phyloP scores from a whole-genome alignment of 2,329 filamentous ascomycete genomes.

The Colletotrichum acutatum region DNA sequence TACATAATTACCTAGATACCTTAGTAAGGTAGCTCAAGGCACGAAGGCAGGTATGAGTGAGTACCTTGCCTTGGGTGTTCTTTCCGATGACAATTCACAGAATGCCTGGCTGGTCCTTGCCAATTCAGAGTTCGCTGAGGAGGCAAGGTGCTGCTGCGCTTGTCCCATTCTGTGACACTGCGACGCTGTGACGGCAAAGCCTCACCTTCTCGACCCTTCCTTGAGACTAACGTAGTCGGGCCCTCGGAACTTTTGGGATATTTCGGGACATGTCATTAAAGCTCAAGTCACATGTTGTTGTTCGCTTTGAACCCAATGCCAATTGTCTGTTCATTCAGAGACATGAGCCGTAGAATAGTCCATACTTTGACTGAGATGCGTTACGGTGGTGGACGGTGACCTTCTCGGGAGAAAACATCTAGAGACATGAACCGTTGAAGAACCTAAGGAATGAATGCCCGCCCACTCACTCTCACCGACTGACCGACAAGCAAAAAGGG shows the following conservation, averaged over 20 bases:
- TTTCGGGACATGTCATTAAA: constrained; percentile 30
- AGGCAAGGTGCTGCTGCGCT: constrained; percentile 16
- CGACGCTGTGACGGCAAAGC: constrained; percentile 31
- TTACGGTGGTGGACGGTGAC: not conserved
- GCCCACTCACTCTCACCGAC: not conserved
- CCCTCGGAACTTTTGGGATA: constrained; percentile 3
- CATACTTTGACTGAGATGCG: too few species aligned
- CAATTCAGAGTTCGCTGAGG: constrained; percentile 8
- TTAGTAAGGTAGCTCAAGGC: not conserved
- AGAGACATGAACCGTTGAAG: constrained; percentile 11
- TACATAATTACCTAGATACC: too few species aligned
- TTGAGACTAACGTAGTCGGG: not conserved
- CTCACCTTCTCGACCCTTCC: constrained; percentile 23
- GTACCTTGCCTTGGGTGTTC: not conserved
- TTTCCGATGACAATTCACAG: not conserved
- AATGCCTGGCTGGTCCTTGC: not conserved
- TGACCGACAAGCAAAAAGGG: not conserved
- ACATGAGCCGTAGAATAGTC: not conserved
- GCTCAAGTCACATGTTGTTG: not conserved
- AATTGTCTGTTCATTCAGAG: too few species aligned
- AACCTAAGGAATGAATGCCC: not conserved
- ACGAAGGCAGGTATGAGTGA: not conserved
- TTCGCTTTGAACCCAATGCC: not conserved
- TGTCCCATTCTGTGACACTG: constrained; percentile 31
- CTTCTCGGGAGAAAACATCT: not conserved